Conservation (phyloP, 2,329 filamentous ascomycete species). For the Hirsutella rhossiliensis region DNA sequence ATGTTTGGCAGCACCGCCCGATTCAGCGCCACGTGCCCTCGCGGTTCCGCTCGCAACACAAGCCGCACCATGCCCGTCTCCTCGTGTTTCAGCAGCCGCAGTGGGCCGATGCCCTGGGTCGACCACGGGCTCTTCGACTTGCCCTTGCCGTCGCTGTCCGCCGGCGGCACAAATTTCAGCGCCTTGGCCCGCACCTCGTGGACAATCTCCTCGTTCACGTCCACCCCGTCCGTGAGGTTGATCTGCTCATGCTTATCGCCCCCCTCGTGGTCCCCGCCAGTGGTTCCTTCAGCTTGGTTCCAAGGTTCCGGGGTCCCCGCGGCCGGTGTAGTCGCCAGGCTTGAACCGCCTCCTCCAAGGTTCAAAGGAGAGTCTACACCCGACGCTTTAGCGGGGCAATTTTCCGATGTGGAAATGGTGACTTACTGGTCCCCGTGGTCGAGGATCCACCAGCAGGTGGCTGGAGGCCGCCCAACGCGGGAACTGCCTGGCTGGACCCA, state of each 20-base stretch:
- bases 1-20: slow-evolving; percentile 48
- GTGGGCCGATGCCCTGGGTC: slow-evolving; percentile 56
- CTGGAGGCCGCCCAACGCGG: slow-evolving; percentile 26
- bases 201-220: slow-evolving; percentile 60
- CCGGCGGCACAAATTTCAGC: slow-evolving; percentile 42
- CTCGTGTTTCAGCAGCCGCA: slow-evolving; percentile 65
- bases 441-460: slow-evolving; percentile 29
- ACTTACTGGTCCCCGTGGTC: slow-evolving; percentile 35
- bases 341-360: slow-evolving; percentile 46
- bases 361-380: slow-evolving; percentile 41
- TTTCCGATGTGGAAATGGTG: slow-evolving; percentile 27
- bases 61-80: slow-evolving; percentile 54
- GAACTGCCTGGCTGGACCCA: slow-evolving; percentile 20
- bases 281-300: slow-evolving; percentile 29
- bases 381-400: slow-evolving; percentile 34
- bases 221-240: slow-evolving; percentile 54
- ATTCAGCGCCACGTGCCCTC: slow-evolving; percentile 65
- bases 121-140: slow-evolving; percentile 51
- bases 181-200: slow-evolving; percentile 62
- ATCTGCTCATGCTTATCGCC: slow-evolving; percentile 55
- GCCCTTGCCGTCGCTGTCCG: slow-evolving; percentile 28
- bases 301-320: slow-evolving; percentile 47
- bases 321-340: slow-evolving; percentile 47
- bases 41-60: slow-evolving; percentile 62
- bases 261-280: slow-evolving; percentile 34